Base-by-base conservation (phyloP, 495 filamentous ascomycete genomes). In the Cryomyces antarcticus region DNA sequence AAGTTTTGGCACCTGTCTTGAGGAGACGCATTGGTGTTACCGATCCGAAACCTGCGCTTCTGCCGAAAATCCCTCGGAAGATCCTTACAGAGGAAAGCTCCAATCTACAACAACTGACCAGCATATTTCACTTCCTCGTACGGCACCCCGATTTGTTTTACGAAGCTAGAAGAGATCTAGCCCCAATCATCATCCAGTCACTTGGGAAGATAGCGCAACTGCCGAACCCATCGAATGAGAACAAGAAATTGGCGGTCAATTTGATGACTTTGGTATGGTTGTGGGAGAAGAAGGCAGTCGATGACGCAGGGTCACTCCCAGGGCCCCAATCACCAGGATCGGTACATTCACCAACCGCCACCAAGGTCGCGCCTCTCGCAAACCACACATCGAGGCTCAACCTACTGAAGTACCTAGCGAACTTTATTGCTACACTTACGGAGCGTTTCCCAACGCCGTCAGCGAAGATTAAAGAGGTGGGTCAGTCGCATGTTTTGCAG, bases 91-190 rank as follows among this genome's bases (percentile, higher is more conserved):
- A 99, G 59, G 92, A 99, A 57, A 86, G 80, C n/a, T 81, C 85
- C 48, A 99, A 99, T 50, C 68, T 87, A 44, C 88, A 93, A 60
- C 92, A 96, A 61, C 77, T 95, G 58, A 94, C 85, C 31, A 85
- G 82, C 59, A 96, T 99, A 49, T 96, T 95, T 59, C 79, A 94
- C 50, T 99, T 96, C 57, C 64, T 99, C 11, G 92, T 95, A 30
- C 70, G 82, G 38, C 87, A 96, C 54, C 80, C 85, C 2, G 81
- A 87, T 53, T 66, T 96, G 12, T 96, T 99, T 62, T 96, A 92
- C 48, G 87, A 99, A 44, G 84, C 85, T 1, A 67, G 92, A 43
- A 92, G 96, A 43, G 81, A 83, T 50, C 92, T 95, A 41, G 72
- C 85, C 7, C 75, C 79, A 45, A 70, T 86, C 47, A 93, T 96